Evolutionary conservation across 768 basidiomycete species (phyloP).

Genomic region (Chalciporus pseudorubinellus): DNA sequence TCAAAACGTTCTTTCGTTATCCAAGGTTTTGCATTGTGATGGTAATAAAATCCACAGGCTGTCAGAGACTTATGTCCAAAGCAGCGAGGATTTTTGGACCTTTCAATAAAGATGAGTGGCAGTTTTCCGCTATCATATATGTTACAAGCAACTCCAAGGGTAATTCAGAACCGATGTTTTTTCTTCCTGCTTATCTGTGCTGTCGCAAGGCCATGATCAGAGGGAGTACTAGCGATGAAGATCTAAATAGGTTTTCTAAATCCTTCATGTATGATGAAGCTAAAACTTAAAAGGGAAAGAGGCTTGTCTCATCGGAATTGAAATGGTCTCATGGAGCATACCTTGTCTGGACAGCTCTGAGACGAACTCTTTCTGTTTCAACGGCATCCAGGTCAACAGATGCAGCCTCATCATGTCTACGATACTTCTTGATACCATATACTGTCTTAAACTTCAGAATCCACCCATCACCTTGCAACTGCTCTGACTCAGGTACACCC

Average conservation of each 20-base stretch:
- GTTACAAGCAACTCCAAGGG: constrained; percentile 10
- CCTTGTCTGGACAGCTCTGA: background rate
- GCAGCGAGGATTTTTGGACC: constrained; percentile 29
- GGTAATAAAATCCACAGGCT: background rate
- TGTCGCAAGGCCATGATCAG: constrained; percentile 20
- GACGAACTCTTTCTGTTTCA: background rate
- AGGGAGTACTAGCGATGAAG: background rate
- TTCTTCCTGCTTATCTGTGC: constrained; percentile 21
- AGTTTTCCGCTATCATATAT: constrained; percentile 31
- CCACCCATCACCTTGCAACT: constrained; percentile 3
- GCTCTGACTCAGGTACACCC: constrained; percentile 28
- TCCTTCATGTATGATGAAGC: no score
- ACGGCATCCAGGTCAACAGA: background rate
- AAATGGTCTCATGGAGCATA: constrained; percentile 23
- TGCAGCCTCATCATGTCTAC: constrained; percentile 13
- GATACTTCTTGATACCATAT: constrained; percentile 16
- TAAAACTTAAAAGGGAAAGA: constrained; percentile 4
- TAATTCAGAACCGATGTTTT: constrained; percentile 13
- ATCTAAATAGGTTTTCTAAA: no score
- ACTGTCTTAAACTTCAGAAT: background rate
- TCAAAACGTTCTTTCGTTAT: background rate
- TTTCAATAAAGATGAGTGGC: constrained; percentile 35
- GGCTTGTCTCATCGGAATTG: constrained; percentile 7
- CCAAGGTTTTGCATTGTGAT: background rate
- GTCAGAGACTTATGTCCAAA: constrained; percentile 15